Conservation (phyloP, 768 basidiomycete genomes). For the Lentinula guzmanii region DNA sequence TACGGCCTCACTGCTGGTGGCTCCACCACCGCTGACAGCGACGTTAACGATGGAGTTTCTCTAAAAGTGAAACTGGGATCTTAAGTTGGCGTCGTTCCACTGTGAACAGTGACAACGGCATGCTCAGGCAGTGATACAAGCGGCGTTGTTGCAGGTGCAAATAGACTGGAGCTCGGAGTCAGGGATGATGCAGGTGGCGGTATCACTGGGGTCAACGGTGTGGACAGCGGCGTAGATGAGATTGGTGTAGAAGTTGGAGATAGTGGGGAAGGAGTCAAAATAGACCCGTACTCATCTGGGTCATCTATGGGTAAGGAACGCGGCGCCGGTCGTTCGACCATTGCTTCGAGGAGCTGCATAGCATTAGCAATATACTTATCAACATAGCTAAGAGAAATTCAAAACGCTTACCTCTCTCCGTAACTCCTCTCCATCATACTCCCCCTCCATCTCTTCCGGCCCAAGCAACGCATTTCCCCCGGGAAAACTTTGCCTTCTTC, state of each 20-base stretch:
- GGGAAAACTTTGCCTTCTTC: constrained; percentile 97
- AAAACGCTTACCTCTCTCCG: constrained; percentile 56
- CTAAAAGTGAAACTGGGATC: constrained; percentile 13
- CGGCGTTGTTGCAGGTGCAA: too few relatives aligned
- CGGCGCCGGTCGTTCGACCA: constrained; percentile 81
- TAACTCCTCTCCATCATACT: constrained; percentile 85
- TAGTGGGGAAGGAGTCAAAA: constrained; percentile 4
- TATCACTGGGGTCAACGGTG: not conserved
- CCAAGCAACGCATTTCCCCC: constrained; percentile 74
- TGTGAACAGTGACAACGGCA: too few relatives aligned
- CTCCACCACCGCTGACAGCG: too few relatives aligned
- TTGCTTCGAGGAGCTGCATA: constrained; percentile 69
- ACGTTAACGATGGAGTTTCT: constrained; percentile 1
- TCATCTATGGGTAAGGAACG: constrained; percentile 37
- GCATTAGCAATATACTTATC: not conserved
- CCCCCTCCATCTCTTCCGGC: constrained; percentile 84
- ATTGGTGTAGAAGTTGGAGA: not conserved
- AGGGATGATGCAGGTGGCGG: not conserved
- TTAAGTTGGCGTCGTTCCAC: too few relatives aligned
- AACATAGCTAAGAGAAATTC: not conserved
- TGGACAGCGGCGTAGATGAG: not conserved
- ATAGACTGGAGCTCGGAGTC: too few relatives aligned
- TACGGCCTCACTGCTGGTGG: too few relatives aligned
- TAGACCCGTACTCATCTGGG: constrained; percentile 32
- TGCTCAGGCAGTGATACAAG: too few relatives aligned